Conservation (phyloP, 1,284 basidiomycete species). For the Singerocomus inundabilis region DNA sequence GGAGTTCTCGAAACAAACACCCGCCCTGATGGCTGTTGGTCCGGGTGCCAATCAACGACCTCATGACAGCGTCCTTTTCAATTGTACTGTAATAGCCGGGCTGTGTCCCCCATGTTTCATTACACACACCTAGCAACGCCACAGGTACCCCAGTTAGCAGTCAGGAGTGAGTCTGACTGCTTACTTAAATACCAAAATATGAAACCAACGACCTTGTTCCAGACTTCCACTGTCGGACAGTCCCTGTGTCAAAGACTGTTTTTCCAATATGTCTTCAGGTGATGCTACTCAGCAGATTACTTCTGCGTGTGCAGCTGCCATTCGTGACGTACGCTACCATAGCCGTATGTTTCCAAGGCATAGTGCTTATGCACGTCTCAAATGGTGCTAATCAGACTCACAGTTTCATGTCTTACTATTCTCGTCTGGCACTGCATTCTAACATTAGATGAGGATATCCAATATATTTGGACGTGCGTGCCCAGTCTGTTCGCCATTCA, state of each 20-base stretch:
- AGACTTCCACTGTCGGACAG: not conserved
- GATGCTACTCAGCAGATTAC: not conserved
- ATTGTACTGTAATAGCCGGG: too few relatives aligned
- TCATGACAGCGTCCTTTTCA: too few relatives aligned
- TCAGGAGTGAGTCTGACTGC: too few relatives aligned
- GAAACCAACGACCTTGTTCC: not conserved
- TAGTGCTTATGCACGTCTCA: not conserved
- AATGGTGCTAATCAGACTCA: conserved; percentile 3
- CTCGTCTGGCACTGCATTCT: conserved; percentile 19
- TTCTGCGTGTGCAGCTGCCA: not conserved
- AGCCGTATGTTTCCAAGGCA: conserved; percentile 8
- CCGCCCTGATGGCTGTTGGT: too few relatives aligned
- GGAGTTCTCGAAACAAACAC: too few relatives aligned
- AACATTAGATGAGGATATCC: conserved; percentile 21
- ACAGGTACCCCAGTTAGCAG: too few relatives aligned
- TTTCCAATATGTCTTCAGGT: conserved; percentile 8
- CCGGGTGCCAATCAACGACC: too few relatives aligned
- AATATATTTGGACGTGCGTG: conserved; percentile 24
- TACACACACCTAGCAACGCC: too few relatives aligned
- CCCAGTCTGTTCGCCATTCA: not conserved
- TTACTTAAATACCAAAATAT: too few relatives aligned
- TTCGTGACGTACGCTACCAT: conserved; percentile 17
- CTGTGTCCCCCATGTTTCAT: too few relatives aligned
- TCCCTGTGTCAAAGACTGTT: not conserved
- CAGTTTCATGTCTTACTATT: conserved; percentile 15